Evolutionary conservation across 2,329 filamentous ascomycete genomes (phyloP).

Genomic region (Colletotrichum higginsianum): DNA sequence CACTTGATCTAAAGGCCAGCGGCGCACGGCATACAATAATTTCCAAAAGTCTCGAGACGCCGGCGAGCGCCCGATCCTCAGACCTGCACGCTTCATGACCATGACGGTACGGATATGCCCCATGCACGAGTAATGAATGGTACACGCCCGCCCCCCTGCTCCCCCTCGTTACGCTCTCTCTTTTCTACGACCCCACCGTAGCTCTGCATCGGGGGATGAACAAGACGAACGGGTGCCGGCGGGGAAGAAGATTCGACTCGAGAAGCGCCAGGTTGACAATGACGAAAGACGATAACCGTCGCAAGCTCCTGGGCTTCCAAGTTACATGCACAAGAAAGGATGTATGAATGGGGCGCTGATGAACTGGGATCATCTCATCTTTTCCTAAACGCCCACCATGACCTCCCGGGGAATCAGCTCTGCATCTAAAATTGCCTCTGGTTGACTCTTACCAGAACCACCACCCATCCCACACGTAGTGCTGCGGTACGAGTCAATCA

Average conservation of each 20-base stretch:
- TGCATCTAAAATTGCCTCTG: slow-evolving; percentile 41
- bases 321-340: slow-evolving; percentile 27
- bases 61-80: slow-evolving; percentile 37
- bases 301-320: slow-evolving; percentile 1
- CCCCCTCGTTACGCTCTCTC: slow-evolving; percentile 2
- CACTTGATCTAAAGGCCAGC: slow-evolving; percentile 37
- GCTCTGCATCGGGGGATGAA: slow-evolving; percentile 33
- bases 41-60: slow-evolving; percentile 28
- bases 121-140: slow-evolving; percentile 35
- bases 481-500: slow-evolving; percentile 37
- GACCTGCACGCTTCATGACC: slow-evolving; percentile 36
- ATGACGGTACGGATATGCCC: slow-evolving; percentile 14
- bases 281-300: slow-evolving; percentile 19
- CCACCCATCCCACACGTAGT: slow-evolving; percentile 13
- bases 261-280: slow-evolving; percentile 6
- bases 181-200: background rate
- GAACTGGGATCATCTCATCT: slow-evolving; percentile 38
- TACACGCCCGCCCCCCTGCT: slow-evolving; percentile 9
- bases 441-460: slow-evolving; percentile 37
- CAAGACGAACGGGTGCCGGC: slow-evolving; percentile 19
- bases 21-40: slow-evolving; percentile 34
- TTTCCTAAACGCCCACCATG: slow-evolving; percentile 17
- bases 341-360: slow-evolving; percentile 28
- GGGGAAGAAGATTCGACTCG: background rate
- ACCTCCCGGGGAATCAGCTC: slow-evolving; percentile 26